Evolutionary conservation across 202 grass and related monocot genomes (phyloP), one percentile per base, ranked within the genome.

Genomic region (Panicum virgatum): DNA sequence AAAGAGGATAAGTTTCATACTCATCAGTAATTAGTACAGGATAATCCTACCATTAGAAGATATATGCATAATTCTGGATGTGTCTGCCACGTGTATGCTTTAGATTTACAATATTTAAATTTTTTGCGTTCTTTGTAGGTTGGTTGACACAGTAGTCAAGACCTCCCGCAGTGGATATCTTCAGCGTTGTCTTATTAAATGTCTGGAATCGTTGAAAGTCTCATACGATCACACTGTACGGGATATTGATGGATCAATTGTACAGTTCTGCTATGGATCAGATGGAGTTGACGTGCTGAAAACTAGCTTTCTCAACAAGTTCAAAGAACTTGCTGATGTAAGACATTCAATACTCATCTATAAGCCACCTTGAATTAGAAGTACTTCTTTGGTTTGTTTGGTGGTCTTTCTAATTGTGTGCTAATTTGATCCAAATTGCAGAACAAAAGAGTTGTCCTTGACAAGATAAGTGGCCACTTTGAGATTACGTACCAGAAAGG

Each of bases 111-210:
- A 51, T 85, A 37, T 82, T 60, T 85, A 78, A 29, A 44, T 52
- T 75, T 39, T 71, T 11, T 42, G 51, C 20, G 30, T 71, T 78
- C 52, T 13, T 53, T 75, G 80, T 78, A 98, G 96, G 75, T 89
- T 98, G 77, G 85, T 91, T 83, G 96, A 98, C 75, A 98, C 96
- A 39, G 96, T 90, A 37, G 83, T 98, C 53, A 98, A 98, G 76
- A 98, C 92, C 67, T 98, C 96, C n/a, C 88, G 92, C 19, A 98
- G 96, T 71, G 96, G 96, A 42, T 98, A 98, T 70, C 83, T 98
- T 46, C 96, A 98, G 62, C 91, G 92, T 32, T 98, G 96, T 88
- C 87, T 98, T 62, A 84, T 98, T 26, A 98, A 98, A 79, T 95
- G 84, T 77, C 75, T 98, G 27, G 92, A 98, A 82, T 93, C 90